Evolutionary conservation across 2,329 filamentous ascomycete species (phyloP).

Genomic region (Aspergillus novofumigatus): DNA sequence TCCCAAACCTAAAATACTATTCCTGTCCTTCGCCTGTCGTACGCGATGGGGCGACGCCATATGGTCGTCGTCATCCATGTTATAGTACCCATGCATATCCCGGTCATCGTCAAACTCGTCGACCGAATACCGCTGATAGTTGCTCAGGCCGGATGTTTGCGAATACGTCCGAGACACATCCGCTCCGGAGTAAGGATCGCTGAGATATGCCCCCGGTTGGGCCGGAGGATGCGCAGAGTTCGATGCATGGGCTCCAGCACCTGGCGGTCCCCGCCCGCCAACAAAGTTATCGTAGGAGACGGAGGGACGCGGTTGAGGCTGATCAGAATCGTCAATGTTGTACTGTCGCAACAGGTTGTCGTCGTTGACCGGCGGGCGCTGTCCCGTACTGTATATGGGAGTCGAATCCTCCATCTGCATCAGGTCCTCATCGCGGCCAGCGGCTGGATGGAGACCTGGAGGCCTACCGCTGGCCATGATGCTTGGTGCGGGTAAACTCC

Average conservation of each 20-base stretch:
- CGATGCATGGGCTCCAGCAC: constrained; percentile 45
- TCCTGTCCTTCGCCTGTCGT: constrained; percentile 67
- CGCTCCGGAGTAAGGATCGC: constrained; percentile 36
- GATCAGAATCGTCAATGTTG: constrained; percentile 63
- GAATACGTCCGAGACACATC: constrained; percentile 50
- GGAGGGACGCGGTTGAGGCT: constrained; percentile 68
- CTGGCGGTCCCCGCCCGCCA: constrained; percentile 56
- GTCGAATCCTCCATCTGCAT: constrained; percentile 40
- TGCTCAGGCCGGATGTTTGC: constrained; percentile 77
- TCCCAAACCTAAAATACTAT: constrained; percentile 82
- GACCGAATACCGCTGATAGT: constrained; percentile 86
- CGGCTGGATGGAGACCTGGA: constrained; percentile 45
- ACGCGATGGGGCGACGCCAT: constrained; percentile 45
- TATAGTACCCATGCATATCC: constrained; percentile 67
- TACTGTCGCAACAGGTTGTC: constrained; percentile 74
- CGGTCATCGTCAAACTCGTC: constrained; percentile 80
- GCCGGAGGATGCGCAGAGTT: constrained; percentile 28
- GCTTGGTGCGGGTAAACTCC: constrained; percentile 33
- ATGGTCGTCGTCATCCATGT: constrained; percentile 60
- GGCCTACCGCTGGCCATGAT: constrained; percentile 52
- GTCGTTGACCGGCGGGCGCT: constrained; percentile 74
- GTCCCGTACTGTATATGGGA: constrained; percentile 64
- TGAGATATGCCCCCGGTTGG: constrained; percentile 31
- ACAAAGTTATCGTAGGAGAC: constrained; percentile 95
- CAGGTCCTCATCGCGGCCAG: constrained; percentile 43